A percentile compares a stretch with the other conserved stretches of the same genome.
phyloP scores from a whole-genome alignment of 148 eudicot genomes.

The Fagopyrum esculentum region DNA sequence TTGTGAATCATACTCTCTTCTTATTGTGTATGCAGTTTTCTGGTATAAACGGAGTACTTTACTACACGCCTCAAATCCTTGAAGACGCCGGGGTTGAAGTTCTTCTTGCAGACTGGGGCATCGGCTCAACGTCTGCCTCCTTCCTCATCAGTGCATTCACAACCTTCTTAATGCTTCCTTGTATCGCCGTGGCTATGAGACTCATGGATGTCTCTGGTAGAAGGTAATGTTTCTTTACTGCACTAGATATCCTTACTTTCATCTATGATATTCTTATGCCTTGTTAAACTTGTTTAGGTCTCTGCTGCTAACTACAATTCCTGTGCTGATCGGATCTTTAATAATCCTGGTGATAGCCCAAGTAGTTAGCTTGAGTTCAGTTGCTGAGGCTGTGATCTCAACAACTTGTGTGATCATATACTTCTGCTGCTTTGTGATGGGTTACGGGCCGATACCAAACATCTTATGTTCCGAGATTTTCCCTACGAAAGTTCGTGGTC shows the following conservation, averaged over 20 bases:
- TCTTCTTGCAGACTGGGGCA: slow-evolving; percentile 48
- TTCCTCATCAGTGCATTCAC: slow-evolving; percentile 72
- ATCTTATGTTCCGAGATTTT: slow-evolving; percentile 89
- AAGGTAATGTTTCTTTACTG: slow-evolving; percentile 33
- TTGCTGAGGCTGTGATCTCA: slow-evolving; percentile 55
- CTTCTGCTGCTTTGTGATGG: slow-evolving; percentile 79
- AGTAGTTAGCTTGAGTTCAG: slow-evolving; percentile 32
- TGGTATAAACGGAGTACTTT: slow-evolving; percentile 69
- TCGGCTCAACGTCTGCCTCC: slow-evolving; percentile 57
- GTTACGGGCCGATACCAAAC: slow-evolving; percentile 89
- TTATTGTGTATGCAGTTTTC: slow-evolving; percentile 42
- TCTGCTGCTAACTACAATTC: slow-evolving; percentile 65
- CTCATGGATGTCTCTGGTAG: slow-evolving; percentile 77
- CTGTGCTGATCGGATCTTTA: slow-evolving; percentile 53
- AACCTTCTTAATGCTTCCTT: slow-evolving; percentile 69
- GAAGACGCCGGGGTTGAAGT: slow-evolving; percentile 73
- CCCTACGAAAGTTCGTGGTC: slow-evolving; percentile 84
- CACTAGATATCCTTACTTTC: neutral
- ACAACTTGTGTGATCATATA: slow-evolving; percentile 65
- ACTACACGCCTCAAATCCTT: slow-evolving; percentile 76
- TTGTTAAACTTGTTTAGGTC: slow-evolving; percentile 33
- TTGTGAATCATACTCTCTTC: neutral
- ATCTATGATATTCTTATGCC: neutral
- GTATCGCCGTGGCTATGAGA: slow-evolving; percentile 64
- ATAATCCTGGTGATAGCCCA: slow-evolving; percentile 41